A percentile compares a stretch with the other conserved stretches of the same genome.
These are phyloP conservation scores for Trichoderma hamatum DNA, from an alignment of 2,329 filamentous ascomycete species.

Conservation along the genomic window DNA sequence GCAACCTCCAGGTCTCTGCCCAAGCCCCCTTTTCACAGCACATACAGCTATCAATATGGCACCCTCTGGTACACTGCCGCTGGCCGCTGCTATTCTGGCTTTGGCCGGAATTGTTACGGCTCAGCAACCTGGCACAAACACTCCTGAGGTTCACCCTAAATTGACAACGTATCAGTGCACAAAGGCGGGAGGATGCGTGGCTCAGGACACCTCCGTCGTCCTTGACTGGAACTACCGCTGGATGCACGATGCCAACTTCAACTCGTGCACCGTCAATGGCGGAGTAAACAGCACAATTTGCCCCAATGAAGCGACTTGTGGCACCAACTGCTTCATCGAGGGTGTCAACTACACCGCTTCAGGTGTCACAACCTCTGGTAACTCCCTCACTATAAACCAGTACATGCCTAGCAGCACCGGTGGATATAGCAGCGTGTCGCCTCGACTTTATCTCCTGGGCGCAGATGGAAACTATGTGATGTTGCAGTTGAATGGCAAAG, in stretches of 20 bases:
- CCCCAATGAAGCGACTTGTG: slow-evolving; percentile 53
- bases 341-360: slow-evolving; percentile 48
- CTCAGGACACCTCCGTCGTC: slow-evolving; percentile 52
- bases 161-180: slow-evolving; percentile 58
- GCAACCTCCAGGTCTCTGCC: not conserved
- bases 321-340: slow-evolving; percentile 58
- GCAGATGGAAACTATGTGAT: slow-evolving; percentile 60
- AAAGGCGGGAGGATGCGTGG: slow-evolving; percentile 50
- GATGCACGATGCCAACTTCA: slow-evolving; percentile 47
- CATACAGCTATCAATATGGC: slow-evolving; percentile 4
- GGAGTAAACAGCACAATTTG: slow-evolving; percentile 49
- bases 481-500: slow-evolving; percentile 61
- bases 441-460: slow-evolving; percentile 63
- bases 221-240: slow-evolving; percentile 52
- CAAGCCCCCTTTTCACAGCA: not conserved
- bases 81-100: not conserved
- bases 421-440: slow-evolving; percentile 33
- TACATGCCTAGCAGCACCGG: slow-evolving; percentile 32
- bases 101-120: slow-evolving; percentile 31
- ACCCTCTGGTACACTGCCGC: not conserved
- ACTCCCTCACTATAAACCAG: slow-evolving; percentile 38
- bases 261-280: slow-evolving; percentile 41
- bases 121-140: slow-evolving; percentile 44
- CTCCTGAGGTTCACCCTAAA: slow-evolving; percentile 53
- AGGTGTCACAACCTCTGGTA: slow-evolving; percentile 41